Percentiles rank a stretch among this genome's conserved stretches.
phyloP scores from a whole-genome alignment of 192 early-diverging fungal species.

The Helicostylum pulchrum region DNA sequence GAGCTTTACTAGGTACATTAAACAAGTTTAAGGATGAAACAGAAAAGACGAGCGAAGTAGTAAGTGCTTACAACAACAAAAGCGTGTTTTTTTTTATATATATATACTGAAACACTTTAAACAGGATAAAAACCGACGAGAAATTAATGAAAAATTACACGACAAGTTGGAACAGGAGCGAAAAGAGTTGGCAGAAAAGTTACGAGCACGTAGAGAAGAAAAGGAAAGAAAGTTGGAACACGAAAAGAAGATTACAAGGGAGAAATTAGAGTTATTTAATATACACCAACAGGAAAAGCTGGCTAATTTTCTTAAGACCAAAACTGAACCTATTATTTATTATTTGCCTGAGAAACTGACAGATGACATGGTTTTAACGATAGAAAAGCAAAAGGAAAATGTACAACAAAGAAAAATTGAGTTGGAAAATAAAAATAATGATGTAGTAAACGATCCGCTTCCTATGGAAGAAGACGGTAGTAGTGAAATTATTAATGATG shows the following conservation, averaged over 20 bases:
- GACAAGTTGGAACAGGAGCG: slow-evolving; percentile 47
- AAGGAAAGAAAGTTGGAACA: slow-evolving; percentile 20
- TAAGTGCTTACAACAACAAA: slow-evolving; percentile 20
- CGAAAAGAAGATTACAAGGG: slow-evolving; percentile 13
- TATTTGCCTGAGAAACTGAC: slow-evolving; percentile 33
- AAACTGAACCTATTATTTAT: slow-evolving; percentile 26
- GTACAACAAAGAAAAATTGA: background rate
- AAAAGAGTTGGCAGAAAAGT: slow-evolving; percentile 36
- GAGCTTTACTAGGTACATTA: slow-evolving; percentile 48
- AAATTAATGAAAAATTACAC: slow-evolving; percentile 40
- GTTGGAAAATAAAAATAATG: slow-evolving; percentile 2
- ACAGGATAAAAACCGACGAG: slow-evolving; percentile 43
- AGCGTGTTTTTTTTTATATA: background rate
- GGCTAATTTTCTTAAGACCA: slow-evolving; percentile 33
- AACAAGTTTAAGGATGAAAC: slow-evolving; percentile 53
- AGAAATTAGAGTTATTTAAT: slow-evolving; percentile 13
- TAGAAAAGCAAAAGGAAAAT: slow-evolving; percentile 7
- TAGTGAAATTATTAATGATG: background rate
- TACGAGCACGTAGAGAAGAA: slow-evolving; percentile 40
- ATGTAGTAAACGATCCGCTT: background rate
- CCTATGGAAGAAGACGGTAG: background rate
- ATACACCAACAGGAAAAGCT: background rate
- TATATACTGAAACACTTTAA: background rate
- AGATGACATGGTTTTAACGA: background rate
- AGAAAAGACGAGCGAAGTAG: slow-evolving; percentile 43